Base-by-base conservation (phyloP, 768 basidiomycete genomes). In the Amanita fuliginea region DNA sequence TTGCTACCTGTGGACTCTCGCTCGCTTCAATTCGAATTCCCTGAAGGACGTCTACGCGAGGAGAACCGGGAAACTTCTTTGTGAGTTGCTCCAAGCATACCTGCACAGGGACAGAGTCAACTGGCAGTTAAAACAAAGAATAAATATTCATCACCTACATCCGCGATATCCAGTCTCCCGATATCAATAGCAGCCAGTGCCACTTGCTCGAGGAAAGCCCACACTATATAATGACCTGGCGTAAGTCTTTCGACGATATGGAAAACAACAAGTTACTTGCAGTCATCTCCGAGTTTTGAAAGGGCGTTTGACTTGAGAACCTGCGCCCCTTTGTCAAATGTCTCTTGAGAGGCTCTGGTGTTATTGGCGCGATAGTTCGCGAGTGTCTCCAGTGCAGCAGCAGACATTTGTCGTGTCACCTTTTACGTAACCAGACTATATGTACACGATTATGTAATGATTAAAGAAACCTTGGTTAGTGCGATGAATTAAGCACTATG, bases 131-230 rank as follows among this genome's bases (percentile, higher is more conserved):
- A 26, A 59, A 40, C 37, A 4, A 49, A 50, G n/a, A 36, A 39
- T 35, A 33, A 28, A 48, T 14, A 47, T 46, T 28, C 10, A 35
- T 37, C 14, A 42, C 77, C 53, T 64, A 92, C 90, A 62, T 89
- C 78, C 22, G 90, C 86, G 28, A 89, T 67, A 44, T 86, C 81
- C 21, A 80, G 52, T 46, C 81, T 70, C 22, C 84, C 87, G 10
- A 83, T 67, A 55, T 94, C 89, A 45, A 91, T 67, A 3, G 91
- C 75, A 3, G 92, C 87, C 43, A 89, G 63, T 2, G 80, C 74
- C 2, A 92, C 70, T 57, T 92, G 88, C 58, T 95, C 93, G 6
- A 89, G 64, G 53, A 87, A 81, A 9, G 75, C 73, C 88, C 87
- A 92, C 26, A 73, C 91, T 91, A 57, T 39, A 52, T 4, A 36